These are phyloP conservation scores for Eremomyces bilateralis DNA, from an alignment of 495 filamentous ascomycete genomes.

Conservation along the genomic window DNA sequence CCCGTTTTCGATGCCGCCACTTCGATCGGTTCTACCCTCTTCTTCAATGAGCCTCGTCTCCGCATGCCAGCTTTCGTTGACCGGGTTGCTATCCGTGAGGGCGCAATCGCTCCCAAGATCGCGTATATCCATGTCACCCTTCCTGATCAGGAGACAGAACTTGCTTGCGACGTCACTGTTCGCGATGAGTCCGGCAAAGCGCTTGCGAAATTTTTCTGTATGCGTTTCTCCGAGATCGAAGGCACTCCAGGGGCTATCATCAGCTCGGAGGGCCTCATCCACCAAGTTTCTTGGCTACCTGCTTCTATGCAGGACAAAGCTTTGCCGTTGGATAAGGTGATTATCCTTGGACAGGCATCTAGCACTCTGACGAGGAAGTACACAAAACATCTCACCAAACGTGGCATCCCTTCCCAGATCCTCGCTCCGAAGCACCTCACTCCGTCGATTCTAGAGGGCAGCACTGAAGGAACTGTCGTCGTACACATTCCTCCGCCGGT, in stretches of 20 bases:
- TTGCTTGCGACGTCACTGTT: constrained; percentile 8
- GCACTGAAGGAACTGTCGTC: constrained; percentile 8
- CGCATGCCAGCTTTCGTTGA: constrained; percentile 23
- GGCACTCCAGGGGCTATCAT: constrained; percentile 14
- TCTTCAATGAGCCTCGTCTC: constrained; percentile 20
- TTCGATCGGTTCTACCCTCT: constrained; percentile 25
- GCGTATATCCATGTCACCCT: constrained; percentile 16
- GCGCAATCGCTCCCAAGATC: constrained; percentile 6
- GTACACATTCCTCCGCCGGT: constrained; percentile 11
- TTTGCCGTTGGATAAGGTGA: constrained; percentile 8
- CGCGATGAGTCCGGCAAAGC: constrained; percentile 12
- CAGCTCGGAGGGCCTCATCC: constrained; percentile 17
- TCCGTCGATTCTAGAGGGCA: neutral
- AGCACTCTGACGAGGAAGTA: constrained; percentile 5
- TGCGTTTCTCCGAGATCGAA: constrained; percentile 23
- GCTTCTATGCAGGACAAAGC: constrained; percentile 11
- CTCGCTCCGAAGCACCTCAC: too few species aligned
- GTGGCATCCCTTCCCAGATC: neutral
- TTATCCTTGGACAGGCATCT: constrained; percentile 11
- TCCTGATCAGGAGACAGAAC: constrained; percentile 7
- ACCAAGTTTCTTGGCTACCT: constrained; percentile 20
- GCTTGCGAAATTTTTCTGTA: constrained; percentile 14
- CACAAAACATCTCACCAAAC: neutral
- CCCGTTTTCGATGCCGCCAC: constrained; percentile 25
- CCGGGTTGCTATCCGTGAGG: constrained; percentile 8